Evolutionary conservation across 2,329 filamentous ascomycete genomes (phyloP).

Genomic region (Aspergillus sp.): DNA sequence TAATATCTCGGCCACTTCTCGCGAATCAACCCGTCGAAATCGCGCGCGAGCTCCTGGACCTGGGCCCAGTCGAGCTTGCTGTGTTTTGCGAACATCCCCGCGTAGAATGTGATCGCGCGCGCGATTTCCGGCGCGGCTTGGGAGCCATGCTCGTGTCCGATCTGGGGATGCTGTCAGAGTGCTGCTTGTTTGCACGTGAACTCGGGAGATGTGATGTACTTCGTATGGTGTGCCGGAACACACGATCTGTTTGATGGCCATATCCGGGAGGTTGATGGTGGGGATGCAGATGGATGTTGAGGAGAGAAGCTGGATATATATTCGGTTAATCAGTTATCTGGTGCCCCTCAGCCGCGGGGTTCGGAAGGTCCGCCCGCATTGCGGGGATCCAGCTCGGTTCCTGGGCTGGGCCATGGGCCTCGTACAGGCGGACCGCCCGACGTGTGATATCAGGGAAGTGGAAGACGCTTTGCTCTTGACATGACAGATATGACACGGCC

Average conservation of each 20-base stretch:
- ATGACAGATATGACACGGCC: no score
- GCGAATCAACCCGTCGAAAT: conserved; percentile 43
- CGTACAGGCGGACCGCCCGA: no score
- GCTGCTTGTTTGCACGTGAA: no score
- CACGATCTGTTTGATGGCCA: conserved; percentile 7
- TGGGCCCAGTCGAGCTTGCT: conserved; percentile 46
- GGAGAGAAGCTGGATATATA: neutral
- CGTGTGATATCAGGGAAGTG: no score
- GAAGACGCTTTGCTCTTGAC: no score
- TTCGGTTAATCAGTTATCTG: no score
- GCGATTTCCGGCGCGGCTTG: neutral
- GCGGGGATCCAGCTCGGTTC: no score
- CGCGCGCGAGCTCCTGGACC: conserved; percentile 44
- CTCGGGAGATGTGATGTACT: neutral
- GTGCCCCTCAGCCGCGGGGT: no score
- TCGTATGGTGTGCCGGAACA: conserved; percentile 11
- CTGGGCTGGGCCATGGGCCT: no score
- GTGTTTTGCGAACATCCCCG: conserved; percentile 5
- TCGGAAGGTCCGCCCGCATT: no score
- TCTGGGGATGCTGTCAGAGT: neutral
- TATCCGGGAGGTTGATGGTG: neutral
- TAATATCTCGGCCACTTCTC: conserved; percentile 29
- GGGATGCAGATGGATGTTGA: neutral
- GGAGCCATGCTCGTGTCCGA: neutral
- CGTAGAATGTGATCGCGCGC: conserved; percentile 1